phyloP scores from a whole-genome alignment of 2,329 filamentous ascomycete species.

The Beauveria asiatica region DNA sequence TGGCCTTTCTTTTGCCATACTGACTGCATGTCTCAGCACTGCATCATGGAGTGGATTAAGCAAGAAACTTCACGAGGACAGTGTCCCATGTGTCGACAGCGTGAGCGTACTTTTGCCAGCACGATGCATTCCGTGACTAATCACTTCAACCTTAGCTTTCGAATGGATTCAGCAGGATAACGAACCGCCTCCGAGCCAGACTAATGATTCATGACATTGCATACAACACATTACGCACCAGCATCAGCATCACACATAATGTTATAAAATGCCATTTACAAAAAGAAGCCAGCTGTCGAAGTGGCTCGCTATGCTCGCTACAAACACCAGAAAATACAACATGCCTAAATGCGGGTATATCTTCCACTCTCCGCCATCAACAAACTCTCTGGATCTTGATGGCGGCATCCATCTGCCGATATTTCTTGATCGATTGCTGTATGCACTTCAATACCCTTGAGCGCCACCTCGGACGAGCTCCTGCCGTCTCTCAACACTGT shows the following conservation, averaged over 20 bases:
- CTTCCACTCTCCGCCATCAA: not conserved
- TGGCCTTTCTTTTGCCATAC: not conserved
- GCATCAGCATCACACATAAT: not conserved
- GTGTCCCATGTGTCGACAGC: slow-evolving; percentile 96
- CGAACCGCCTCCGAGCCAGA: slow-evolving; percentile 22
- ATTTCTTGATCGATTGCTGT: slow-evolving; percentile 14
- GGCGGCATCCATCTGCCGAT: not conserved
- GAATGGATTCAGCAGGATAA: slow-evolving; percentile 32
- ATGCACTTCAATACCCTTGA: slow-evolving; percentile 15
- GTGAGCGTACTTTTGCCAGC: slow-evolving; percentile 40
- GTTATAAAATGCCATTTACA: not conserved
- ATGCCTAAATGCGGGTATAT: slow-evolving; percentile 10
- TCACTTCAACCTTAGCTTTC: slow-evolving; percentile 23
- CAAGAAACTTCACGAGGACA: slow-evolving; percentile 89
- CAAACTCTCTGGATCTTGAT: not conserved
- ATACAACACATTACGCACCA: not conserved
- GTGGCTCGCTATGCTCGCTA: slow-evolving; percentile 6
- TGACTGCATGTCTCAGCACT: slow-evolving; percentile 55
- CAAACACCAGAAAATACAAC: slow-evolving; percentile 6
- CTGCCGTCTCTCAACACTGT: not conserved
- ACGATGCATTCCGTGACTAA: not conserved
- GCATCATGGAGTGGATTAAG: slow-evolving; percentile 91
- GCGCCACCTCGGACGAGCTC: slow-evolving; percentile 14
- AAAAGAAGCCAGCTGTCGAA: not conserved
- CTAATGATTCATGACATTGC: slow-evolving; percentile 12